Conservation (phyloP, 352 stramenopile genomes). For the Pythium aquatile region DNA sequence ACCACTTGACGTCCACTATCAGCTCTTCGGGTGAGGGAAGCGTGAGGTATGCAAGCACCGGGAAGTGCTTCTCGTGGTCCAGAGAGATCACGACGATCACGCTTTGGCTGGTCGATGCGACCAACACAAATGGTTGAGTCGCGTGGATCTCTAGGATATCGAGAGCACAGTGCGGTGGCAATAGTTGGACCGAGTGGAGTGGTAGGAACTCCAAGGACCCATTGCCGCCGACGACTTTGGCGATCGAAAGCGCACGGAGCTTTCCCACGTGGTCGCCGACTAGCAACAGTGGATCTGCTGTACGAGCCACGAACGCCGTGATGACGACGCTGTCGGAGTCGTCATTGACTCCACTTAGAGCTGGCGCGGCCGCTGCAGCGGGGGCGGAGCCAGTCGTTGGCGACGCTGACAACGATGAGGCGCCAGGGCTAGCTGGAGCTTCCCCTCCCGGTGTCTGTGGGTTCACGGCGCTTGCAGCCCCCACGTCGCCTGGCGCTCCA, state of each 20-base stretch:
- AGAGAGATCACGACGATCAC: conserved; percentile 60
- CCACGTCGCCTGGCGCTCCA: neutral
- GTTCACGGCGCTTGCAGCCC: neutral
- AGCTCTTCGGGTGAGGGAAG: conserved; percentile 33
- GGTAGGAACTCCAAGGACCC: conserved; percentile 58
- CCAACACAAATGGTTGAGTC: conserved; percentile 50
- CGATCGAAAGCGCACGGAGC: conserved; percentile 51
- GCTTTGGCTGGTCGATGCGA: conserved; percentile 45
- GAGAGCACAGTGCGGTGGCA: conserved; percentile 29
- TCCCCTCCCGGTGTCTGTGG: neutral
- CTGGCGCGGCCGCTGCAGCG: neutral
- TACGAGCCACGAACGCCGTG: conserved; percentile 42
- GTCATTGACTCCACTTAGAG: neutral
- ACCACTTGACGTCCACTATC: conserved; percentile 66
- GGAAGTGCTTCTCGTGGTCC: conserved; percentile 72
- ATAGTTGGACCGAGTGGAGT: conserved; percentile 57
- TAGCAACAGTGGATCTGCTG: conserved; percentile 57
- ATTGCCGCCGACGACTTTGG: conserved; percentile 47
- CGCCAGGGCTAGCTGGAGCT: neutral
- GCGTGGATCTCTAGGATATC: conserved; percentile 64
- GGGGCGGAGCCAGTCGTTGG: neutral
- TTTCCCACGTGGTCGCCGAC: conserved; percentile 58
- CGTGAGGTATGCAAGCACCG: conserved; percentile 50
- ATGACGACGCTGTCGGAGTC: conserved; percentile 33
- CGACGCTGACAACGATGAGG: neutral